Percentiles rank a stretch among this genome's conserved stretches.
Conservation (phyloP, 2,329 filamentous ascomycete species). For the Aspergillus proliferans region DNA sequence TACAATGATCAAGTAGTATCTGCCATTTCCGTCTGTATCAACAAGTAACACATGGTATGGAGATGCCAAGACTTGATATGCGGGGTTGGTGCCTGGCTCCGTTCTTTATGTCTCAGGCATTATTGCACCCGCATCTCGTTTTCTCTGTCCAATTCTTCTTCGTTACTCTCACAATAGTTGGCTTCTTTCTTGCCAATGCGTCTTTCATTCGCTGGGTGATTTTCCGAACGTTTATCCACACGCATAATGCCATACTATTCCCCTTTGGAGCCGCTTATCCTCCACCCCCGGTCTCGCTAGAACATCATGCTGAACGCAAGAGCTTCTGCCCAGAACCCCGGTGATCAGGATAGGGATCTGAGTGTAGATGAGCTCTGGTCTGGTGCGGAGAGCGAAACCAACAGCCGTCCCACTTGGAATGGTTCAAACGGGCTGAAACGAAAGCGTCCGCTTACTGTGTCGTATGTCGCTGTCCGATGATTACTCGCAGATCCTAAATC, state of each 20-base stretch:
- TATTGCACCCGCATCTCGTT: neutral
- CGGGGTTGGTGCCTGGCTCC: neutral
- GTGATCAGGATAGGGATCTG: conserved; percentile 22
- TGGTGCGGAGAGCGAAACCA: conserved; percentile 29
- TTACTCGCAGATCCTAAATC: conserved; percentile 2
- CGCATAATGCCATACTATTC: neutral
- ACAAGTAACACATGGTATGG: neutral
- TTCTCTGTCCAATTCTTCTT: neutral
- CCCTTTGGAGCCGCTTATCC: conserved; percentile 3
- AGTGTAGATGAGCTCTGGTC: conserved; percentile 31
- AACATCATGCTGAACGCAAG: conserved; percentile 30
- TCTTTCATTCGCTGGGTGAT: neutral
- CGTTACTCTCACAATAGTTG: neutral
- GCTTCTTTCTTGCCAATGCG: neutral
- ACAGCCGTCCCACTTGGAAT: conserved; percentile 19
- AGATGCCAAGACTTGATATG: neutral
- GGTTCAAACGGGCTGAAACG: conserved; percentile 26
- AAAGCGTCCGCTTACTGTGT: conserved; percentile 34
- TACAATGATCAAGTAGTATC: too few species aligned
- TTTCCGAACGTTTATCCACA: conserved; percentile 1
- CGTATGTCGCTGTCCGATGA: conserved; percentile 21
- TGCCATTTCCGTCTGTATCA: too few species aligned
- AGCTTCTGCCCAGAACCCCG: conserved; percentile 15
- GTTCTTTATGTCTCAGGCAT: neutral
- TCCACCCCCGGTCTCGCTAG: conserved; percentile 24